These are phyloP conservation scores for Brassica cretica DNA, from an alignment of 345 rosid genomes.

Conservation along the genomic window DNA sequence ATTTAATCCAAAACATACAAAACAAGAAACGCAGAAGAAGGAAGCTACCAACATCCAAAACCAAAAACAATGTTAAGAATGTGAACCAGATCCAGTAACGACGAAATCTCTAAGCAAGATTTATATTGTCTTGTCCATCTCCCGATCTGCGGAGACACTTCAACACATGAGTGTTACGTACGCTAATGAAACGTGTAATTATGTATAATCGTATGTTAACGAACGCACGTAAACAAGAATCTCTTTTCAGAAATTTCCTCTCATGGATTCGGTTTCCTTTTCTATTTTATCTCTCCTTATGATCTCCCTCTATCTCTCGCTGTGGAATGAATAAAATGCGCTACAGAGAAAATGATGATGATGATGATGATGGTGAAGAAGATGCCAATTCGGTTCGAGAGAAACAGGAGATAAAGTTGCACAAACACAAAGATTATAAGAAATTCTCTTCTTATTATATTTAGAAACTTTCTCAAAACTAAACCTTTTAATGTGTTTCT, in stretches of 20 bases:
- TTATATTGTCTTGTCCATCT: background rate
- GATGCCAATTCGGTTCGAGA: slow-evolving; percentile 17
- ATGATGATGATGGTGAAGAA: background rate
- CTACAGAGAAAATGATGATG: slow-evolving; percentile 13
- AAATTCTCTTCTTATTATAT: no score
- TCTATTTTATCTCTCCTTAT: background rate
- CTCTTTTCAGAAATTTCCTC: background rate
- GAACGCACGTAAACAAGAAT: slow-evolving; percentile 19
- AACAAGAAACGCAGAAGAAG: background rate
- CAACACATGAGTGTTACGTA: background rate
- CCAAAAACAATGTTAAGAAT: slow-evolving; percentile 10
- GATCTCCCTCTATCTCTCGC: background rate
- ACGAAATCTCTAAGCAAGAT: background rate
- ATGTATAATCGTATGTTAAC: background rate
- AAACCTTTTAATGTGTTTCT: no score
- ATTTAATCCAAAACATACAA: background rate
- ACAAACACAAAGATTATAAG: no score
- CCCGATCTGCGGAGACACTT: background rate
- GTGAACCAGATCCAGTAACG: slow-evolving; percentile 31
- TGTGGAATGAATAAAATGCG: slow-evolving; percentile 11
- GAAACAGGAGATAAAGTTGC: slow-evolving; percentile 22
- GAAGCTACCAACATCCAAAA: background rate
- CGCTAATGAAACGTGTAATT: background rate
- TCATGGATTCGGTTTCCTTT: slow-evolving; percentile 11
- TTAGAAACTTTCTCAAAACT: no score